Conservation (phyloP, 2,329 filamentous ascomycete genomes). For the Aplosporella prunicola region DNA sequence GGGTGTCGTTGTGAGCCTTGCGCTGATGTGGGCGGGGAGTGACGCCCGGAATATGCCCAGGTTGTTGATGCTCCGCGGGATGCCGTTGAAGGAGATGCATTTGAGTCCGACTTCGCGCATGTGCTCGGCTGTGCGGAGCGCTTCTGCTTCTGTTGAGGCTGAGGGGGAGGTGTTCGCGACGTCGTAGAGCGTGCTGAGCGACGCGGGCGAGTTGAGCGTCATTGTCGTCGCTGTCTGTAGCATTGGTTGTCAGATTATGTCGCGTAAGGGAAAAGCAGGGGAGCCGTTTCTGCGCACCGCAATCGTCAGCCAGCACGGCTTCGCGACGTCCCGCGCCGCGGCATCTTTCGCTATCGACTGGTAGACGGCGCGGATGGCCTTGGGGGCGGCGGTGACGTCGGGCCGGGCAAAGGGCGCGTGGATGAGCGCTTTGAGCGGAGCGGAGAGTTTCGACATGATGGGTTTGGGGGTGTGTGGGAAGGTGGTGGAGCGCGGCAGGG, state of each 20-base stretch:
- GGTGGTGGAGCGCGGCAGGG: background rate
- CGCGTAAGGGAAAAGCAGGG: background rate
- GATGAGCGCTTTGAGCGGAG: conserved; percentile 62
- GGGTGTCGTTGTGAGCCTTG: conserved; percentile 45
- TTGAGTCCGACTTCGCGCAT: conserved; percentile 69
- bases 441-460: conserved; percentile 64
- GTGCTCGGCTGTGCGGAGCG: conserved; percentile 52
- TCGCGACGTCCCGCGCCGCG: conserved; percentile 50
- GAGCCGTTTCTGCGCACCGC: conserved; percentile 38
- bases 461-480: background rate
- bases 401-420: conserved; percentile 59
- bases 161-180: conserved; percentile 24
- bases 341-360: conserved; percentile 55
- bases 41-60: conserved; percentile 60
- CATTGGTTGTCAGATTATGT: background rate
- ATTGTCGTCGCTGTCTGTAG: conserved; percentile 67
- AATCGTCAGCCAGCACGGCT: conserved; percentile 56
- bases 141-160: conserved; percentile 23
- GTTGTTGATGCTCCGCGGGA: conserved; percentile 75
- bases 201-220: conserved; percentile 77
- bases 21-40: conserved; percentile 49
- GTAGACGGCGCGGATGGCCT: conserved; percentile 55
- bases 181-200: conserved; percentile 54
- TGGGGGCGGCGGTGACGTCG: conserved; percentile 54
- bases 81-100: conserved; percentile 69